Evolutionary conservation across 805 yeast genomes (phyloP).

Genomic region (Pichia cabralensis): DNA sequence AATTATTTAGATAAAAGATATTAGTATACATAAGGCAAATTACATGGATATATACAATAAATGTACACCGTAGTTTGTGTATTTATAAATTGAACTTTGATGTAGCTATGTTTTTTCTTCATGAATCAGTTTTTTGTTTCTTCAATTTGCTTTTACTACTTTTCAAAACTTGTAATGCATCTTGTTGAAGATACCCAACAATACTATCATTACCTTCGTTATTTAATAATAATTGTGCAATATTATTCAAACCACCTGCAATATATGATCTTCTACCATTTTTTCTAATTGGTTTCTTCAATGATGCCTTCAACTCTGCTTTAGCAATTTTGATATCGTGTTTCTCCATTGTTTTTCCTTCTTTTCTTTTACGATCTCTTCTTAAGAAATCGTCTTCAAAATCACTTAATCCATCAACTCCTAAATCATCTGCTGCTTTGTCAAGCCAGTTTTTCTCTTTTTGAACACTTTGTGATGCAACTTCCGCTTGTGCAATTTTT

Average conservation of each 20-base stretch:
- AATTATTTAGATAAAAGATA: background rate
- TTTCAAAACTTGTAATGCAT: conserved; percentile 58
- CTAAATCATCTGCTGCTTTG: conserved; percentile 90
- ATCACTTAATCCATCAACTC: conserved; percentile 61
- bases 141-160: conserved; percentile 14
- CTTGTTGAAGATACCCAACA: conserved; percentile 56
- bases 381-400: conserved; percentile 59
- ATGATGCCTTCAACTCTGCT: conserved; percentile 41
- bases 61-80: no score
- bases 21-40: no score
- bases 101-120: no score
- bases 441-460: conserved; percentile 76
- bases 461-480: conserved; percentile 39
- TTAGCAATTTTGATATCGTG: conserved; percentile 37
- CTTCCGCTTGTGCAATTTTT: conserved; percentile 63
- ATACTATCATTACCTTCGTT: conserved; percentile 54
- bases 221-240: conserved; percentile 67
- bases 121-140: conserved; percentile 1
- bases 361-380: conserved; percentile 49
- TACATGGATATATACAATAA: no score
- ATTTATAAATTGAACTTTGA: no score
- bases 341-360: conserved; percentile 41
- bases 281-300: conserved; percentile 48
- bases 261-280: conserved; percentile 61
- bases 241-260: conserved; percentile 67